Evolutionary conservation across 345 rosid species (phyloP).

Genomic region (Triadica sebifera): DNA sequence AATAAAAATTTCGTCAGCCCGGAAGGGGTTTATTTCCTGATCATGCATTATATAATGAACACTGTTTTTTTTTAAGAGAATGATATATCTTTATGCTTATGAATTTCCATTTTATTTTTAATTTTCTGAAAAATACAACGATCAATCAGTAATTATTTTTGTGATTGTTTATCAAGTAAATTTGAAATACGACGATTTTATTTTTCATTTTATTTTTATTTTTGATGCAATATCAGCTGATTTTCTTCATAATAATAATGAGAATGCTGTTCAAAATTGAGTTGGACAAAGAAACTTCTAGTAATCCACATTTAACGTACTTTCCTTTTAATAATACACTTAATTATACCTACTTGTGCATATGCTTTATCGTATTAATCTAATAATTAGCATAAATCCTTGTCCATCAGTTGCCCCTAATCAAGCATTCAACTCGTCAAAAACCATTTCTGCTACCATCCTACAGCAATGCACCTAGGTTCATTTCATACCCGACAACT

Average conservation of each 20-base stretch:
- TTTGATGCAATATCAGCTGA: neutral
- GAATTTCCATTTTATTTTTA: no score
- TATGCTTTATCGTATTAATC: neutral
- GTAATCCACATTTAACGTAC: neutral
- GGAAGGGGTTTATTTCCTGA: neutral
- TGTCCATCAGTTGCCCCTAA: no score
- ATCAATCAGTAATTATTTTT: no score
- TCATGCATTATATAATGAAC: neutral
- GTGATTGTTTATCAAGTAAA: no score
- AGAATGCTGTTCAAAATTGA: neutral
- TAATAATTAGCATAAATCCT: no score
- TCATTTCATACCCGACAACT: slow-evolving; percentile 5
- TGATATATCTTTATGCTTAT: no score
- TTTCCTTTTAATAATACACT: neutral
- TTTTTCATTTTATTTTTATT: neutral
- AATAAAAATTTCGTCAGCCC: neutral
- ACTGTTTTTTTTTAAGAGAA: no score
- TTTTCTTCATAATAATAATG: neutral
- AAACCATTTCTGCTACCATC: neutral
- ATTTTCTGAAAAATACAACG: no score
- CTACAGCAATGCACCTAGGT: neutral
- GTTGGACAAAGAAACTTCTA: neutral
- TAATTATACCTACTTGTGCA: neutral
- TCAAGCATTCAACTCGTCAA: neutral
- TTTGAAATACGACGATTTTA: no score